phyloP scores from a whole-genome alignment of 2,329 filamentous ascomycete species.

The Ophiocordyceps sinensis region DNA sequence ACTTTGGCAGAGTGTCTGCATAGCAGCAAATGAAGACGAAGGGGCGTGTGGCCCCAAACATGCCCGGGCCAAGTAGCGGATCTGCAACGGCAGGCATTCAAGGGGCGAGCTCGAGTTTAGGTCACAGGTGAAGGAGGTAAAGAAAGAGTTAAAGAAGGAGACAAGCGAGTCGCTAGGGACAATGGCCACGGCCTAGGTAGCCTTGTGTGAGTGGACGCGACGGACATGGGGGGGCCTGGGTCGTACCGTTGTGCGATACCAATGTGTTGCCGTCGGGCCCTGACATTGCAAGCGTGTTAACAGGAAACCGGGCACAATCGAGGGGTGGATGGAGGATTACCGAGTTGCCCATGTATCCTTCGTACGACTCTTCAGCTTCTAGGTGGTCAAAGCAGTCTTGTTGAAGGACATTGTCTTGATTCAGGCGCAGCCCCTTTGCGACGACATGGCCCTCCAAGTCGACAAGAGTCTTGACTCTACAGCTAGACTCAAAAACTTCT shows the following conservation, averaged over 20 bases:
- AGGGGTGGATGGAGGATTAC: constrained; percentile 7
- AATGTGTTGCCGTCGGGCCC: constrained; percentile 10
- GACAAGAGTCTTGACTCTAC: constrained; percentile 11
- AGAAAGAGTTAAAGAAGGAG: too few relatives aligned
- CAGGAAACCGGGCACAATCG: not conserved
- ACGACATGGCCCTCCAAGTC: constrained; percentile 12
- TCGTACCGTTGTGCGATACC: constrained; percentile 10
- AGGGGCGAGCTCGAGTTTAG: too few relatives aligned
- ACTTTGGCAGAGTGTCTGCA: constrained; percentile 1
- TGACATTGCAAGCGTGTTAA: constrained; percentile 1
- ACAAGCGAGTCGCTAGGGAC: constrained; percentile 7
- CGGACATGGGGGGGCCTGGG: not conserved
- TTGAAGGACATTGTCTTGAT: constrained; percentile 10
- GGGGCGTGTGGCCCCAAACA: constrained; percentile 1
- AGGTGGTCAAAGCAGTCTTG: constrained; percentile 7
- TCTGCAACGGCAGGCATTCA: not conserved
- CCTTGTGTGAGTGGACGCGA: not conserved
- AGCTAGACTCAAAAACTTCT: constrained; percentile 1
- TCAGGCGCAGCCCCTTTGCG: constrained; percentile 4
- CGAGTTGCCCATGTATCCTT: constrained; percentile 13
- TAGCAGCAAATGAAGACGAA: not conserved
- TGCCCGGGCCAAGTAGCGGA: constrained; percentile 4
- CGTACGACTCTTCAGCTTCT: constrained; percentile 9
- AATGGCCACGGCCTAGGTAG: constrained; percentile 7
- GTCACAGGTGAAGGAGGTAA: not conserved